phyloP scores from a whole-genome alignment of 75 land plant genomes.

The Pinus taeda region DNA sequence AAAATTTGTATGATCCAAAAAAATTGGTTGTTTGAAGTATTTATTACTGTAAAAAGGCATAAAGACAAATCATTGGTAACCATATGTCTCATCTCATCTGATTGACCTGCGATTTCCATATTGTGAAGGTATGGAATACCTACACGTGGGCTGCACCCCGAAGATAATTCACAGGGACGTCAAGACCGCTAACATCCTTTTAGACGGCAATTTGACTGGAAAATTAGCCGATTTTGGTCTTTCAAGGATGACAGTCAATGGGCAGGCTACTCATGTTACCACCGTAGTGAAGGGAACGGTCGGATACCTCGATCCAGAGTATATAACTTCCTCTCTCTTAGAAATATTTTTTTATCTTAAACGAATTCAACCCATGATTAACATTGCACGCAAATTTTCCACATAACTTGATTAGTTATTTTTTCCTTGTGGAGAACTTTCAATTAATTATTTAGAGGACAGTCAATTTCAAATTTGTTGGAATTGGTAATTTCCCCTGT shows the following conservation, averaged over 20 bases:
- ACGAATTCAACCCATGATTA: no score
- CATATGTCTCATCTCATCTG: no score
- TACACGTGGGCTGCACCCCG: not conserved
- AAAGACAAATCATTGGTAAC: no score
- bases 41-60: no score
- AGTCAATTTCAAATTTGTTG: not conserved
- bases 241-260: constrained; percentile 19
- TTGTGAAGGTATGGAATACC: no score
- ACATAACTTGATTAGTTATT: not conserved
- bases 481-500: not conserved
- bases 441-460: not conserved
- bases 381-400: no score
- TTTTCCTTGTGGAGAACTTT: not conserved
- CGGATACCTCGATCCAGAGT: constrained; percentile 36
- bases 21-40: no score
- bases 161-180: constrained; percentile 42
- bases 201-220: constrained; percentile 22
- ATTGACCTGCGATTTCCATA: no score
- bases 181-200: constrained; percentile 30
- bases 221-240: constrained; percentile 35
- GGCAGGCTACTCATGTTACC: constrained; percentile 19
- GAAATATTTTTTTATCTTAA: no score
- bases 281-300: constrained; percentile 31
- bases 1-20: no score
- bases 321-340: not conserved